Conservation (phyloP, 2,329 filamentous ascomycete genomes). For the Colletotrichum scovillei region DNA sequence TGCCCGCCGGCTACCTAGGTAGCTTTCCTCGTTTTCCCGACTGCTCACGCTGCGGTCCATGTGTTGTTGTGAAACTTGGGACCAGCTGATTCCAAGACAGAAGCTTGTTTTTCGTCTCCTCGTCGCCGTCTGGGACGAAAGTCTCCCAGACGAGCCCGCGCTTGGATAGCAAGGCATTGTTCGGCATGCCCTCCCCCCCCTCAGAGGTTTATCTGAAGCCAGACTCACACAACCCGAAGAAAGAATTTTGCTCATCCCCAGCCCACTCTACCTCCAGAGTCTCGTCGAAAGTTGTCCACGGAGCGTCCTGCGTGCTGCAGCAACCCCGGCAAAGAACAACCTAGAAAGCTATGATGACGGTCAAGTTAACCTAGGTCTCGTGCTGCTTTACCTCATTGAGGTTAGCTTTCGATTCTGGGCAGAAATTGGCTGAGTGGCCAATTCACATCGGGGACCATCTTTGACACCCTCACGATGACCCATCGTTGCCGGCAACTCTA, state of each 20-base stretch:
- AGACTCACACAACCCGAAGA: not conserved
- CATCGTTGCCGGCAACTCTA: not conserved
- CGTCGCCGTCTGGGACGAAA: not conserved
- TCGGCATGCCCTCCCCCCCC: not conserved
- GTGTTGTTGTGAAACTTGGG: slow-evolving; percentile 14
- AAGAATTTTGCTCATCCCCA: too few relatives aligned
- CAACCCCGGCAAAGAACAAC: not conserved
- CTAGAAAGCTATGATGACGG: not conserved
- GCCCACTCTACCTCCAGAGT: not conserved
- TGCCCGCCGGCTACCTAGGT: not conserved
- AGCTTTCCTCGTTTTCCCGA: not conserved
- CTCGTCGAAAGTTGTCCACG: not conserved
- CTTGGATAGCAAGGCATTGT: not conserved
- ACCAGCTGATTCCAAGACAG: slow-evolving; percentile 22
- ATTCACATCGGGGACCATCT: not conserved
- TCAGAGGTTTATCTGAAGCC: not conserved
- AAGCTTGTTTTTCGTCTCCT: slow-evolving; percentile 16
- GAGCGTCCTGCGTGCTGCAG: not conserved
- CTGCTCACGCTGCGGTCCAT: slow-evolving; percentile 4
- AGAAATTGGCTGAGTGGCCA: not conserved
- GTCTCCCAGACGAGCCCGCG: not conserved
- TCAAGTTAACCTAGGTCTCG: not conserved
- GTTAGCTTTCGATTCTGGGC: not conserved
- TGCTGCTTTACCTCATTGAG: too few relatives aligned
- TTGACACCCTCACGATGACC: not conserved